Base-by-base conservation (phyloP, 2,329 filamentous ascomycete genomes). In the Amylocarpus encephaloides region DNA sequence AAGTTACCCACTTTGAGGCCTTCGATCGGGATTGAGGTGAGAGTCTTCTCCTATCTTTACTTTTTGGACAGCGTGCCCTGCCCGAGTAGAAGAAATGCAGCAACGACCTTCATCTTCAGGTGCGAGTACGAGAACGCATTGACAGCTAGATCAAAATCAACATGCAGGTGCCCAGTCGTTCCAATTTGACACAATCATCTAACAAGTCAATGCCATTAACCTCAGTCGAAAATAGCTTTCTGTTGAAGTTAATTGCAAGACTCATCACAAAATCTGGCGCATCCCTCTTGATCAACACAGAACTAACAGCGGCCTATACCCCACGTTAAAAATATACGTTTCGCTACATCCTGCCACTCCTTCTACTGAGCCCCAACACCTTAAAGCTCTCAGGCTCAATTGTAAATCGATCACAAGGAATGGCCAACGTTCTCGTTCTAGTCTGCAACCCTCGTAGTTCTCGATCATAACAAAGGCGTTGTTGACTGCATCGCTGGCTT, bases 241-340 rank as follows among this genome's bases (percentile, higher is more conserved):
- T 36, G 43, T 45, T 45, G 32, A 45, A 45, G 33, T n/a, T 38
- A 34, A 30, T 45, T 3, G 43, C 43, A 13, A 45, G 43, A 45
- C 43, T 45, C 43, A 45, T 45, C 12, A 33, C 33, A 13, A 45
- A 45, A 22, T 45, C 43, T 10, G 33, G 43, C 34, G 35, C 33
- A 45, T 45, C 32, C 15, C 43, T 34, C 30, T 35, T 45, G 3
- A 32, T 15, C 33, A 45, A 15, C 11, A 29, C 16, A 36, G 16
- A 34, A 13, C 29, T 16, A 45, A n/a, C 19, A 16, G 11, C 2
- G 43, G 43, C 9, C 32, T 16, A 18, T 45, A 45, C 3, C 43
- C 43, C 43, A 45, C 35, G 15, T 45, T 45, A 19, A 45, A 45
- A 11, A 15, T 45, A 22, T 45, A 45, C 6, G 43, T 45, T 18